These are phyloP conservation scores for Kwoniella sp. DNA, from an alignment of 768 basidiomycete species.

Conservation along the genomic window DNA sequence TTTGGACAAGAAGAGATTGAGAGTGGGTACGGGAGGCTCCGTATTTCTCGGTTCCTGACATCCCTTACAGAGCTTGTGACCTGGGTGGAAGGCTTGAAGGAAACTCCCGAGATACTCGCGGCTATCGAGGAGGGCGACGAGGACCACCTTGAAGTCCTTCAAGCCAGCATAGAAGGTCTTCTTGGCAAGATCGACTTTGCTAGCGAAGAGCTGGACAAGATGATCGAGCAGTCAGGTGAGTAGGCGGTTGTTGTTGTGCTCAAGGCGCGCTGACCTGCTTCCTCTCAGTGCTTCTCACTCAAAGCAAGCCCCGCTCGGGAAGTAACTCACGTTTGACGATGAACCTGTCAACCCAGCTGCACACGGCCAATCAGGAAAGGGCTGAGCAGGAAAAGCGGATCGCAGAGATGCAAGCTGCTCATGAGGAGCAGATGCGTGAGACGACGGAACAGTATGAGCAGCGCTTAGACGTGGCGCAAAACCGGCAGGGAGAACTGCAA, in stretches of 20 bases:
- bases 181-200: conserved; percentile 73
- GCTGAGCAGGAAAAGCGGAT: conserved; percentile 58
- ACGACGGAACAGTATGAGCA: conserved; percentile 22
- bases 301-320: not conserved
- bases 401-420: conserved; percentile 57
- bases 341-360: conserved; percentile 55
- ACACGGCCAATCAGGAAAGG: conserved; percentile 59
- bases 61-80: conserved; percentile 31
- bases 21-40: conserved; percentile 53
- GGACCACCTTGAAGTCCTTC: conserved; percentile 62
- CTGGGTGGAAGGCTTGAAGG: conserved; percentile 25
- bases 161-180: conserved; percentile 62
- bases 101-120: conserved; percentile 28
- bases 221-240: conserved; percentile 78
- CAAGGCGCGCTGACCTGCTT: not conserved
- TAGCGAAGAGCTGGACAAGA: conserved; percentile 74
- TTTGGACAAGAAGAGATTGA: conserved; percentile 68
- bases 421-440: conserved; percentile 11
- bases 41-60: not conserved
- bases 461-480: conserved; percentile 19
- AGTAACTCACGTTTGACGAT: conserved; percentile 4
- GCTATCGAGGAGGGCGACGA: conserved; percentile 15
- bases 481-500: conserved; percentile 34
- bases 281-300: not conserved
- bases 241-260: conserved; percentile 15